Percentiles rank a stretch among this genome's conserved stretches.
Evolutionary conservation across 2,329 filamentous ascomycete genomes (phyloP).

Genomic region (Apiospora saccharicola): DNA sequence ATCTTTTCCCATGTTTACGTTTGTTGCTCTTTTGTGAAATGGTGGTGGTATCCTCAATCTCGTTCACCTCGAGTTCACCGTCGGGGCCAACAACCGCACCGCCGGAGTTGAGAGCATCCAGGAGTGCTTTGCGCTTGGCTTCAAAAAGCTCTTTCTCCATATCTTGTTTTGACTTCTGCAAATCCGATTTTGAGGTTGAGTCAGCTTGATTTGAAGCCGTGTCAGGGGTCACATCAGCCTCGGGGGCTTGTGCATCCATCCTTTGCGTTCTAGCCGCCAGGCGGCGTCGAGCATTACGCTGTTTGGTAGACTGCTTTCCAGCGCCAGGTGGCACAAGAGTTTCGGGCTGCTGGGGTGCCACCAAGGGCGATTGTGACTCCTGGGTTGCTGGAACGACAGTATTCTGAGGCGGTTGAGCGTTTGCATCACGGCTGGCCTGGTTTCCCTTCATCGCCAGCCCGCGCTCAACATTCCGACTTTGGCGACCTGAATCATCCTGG

Average conservation of each 20-base stretch:
- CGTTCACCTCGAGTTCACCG: slow-evolving; percentile 26
- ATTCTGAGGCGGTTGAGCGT: not conserved
- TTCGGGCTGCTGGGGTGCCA: slow-evolving; percentile 3
- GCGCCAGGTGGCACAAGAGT: slow-evolving; percentile 41
- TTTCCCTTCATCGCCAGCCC: not conserved
- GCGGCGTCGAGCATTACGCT: slow-evolving; percentile 59
- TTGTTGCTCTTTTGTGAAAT: slow-evolving; percentile 30
- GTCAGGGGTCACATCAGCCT: not conserved
- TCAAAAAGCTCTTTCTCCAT: slow-evolving; percentile 54
- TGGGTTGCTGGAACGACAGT: not conserved
- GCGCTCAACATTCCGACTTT: not conserved
- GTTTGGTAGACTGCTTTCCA: slow-evolving; percentile 55
- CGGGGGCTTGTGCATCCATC: slow-evolving; percentile 31
- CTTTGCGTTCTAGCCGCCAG: slow-evolving; percentile 44
- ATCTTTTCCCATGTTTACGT: slow-evolving; percentile 34
- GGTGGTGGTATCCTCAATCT: slow-evolving; percentile 18
- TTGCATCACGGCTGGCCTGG: not conserved
- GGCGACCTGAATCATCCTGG: not conserved
- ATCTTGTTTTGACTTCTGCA: slow-evolving; percentile 1
- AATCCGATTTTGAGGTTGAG: slow-evolving; percentile 8
- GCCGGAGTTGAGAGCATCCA: slow-evolving; percentile 58
- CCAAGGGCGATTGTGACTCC: not conserved
- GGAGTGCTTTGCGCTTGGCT: slow-evolving; percentile 56
- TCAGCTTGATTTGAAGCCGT: not conserved
- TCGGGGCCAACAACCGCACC: slow-evolving; percentile 54